These are phyloP conservation scores for Musa balbisiana DNA, from an alignment of 202 grass and related monocot species.

Conservation along the genomic window DNA sequence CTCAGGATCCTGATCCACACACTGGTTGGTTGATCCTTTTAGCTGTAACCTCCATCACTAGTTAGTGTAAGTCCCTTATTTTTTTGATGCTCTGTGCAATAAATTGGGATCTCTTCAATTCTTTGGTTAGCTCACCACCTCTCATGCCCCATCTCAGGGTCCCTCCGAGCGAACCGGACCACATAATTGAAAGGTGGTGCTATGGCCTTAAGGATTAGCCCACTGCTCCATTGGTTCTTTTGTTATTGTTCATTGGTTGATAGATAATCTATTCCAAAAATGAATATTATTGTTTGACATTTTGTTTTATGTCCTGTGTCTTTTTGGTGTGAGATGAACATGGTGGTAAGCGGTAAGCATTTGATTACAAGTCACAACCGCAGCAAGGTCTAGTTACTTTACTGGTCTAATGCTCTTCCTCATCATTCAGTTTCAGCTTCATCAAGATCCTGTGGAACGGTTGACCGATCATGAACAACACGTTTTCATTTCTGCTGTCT, in stretches of 20 bases:
- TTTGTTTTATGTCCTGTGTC: no score
- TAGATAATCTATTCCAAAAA: no score
- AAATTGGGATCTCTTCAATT: not conserved
- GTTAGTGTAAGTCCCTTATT: not conserved
- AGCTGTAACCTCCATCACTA: not conserved
- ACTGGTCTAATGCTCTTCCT: no score
- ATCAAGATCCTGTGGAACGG: not conserved
- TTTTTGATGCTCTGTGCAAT: not conserved
- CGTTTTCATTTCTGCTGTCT: not conserved
- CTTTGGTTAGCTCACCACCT: not conserved
- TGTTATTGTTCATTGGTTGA: not conserved
- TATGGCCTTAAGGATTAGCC: not conserved
- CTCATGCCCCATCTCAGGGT: conserved; percentile 2
- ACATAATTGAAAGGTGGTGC: not conserved
- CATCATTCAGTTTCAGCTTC: not conserved
- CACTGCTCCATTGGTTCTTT: conserved; percentile 2
- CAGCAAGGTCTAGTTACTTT: no score
- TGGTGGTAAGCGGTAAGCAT: no score
- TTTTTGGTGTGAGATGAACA: no score
- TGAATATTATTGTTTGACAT: no score
- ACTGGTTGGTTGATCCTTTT: not conserved
- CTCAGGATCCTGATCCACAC: not conserved
- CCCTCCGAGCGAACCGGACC: not conserved
- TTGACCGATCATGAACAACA: not conserved
- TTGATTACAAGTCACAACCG: no score